Base-by-base conservation (phyloP, 202 grass and related monocot species). In the Alloteropsis angusta region DNA sequence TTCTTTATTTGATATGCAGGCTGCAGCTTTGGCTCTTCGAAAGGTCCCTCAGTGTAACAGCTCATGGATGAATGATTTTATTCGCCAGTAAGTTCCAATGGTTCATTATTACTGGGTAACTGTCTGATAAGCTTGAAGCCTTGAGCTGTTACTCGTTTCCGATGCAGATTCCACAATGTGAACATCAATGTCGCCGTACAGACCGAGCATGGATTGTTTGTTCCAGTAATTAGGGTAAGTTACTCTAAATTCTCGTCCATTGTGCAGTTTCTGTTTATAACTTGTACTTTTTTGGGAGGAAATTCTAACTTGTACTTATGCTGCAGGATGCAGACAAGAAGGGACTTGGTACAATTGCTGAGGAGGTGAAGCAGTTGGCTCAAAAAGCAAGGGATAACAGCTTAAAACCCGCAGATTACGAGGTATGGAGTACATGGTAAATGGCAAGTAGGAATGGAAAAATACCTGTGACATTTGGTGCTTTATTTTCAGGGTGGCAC, bases 101-200 rank as follows among this genome's bases (percentile, higher is more conserved):
- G 10, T 62, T 42, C 6, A 69, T 56, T 82, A 30, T 14, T 53
- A 41, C 30, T 68, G 3, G 13, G 37, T 9, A 76, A 7, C n/a
- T 18, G 6, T 38, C 4, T 8, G 58, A 30, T 64, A 34, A 34
- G 13, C 45, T 50, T 0, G 17, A 35, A 35, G 25, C 7, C 67
- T 71, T 2, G 28, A 63, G 74, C 53, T 17, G 68, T 72, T 38
- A 66, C 52, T 46, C 58, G 57, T 42, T 72, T 53, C 7, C 67
- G 17, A 66, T 82, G 59, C 85, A 98, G 95, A 81, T 94, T 90
- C 80, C 47, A 90, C 81, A 87, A 94, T 11, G 95, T 98, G 60
- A 98, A 98, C 70, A 94, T 98, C 60, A 98, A 94, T 82, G 89
- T 98, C 42, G 91, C 95, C 54, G 92, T 94, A 9, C 95, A 94